Percentiles rank a stretch among this genome's conserved stretches.
phyloP scores from a whole-genome alignment of 345 rosid genomes.

The Gynandropsis gynandra region DNA sequence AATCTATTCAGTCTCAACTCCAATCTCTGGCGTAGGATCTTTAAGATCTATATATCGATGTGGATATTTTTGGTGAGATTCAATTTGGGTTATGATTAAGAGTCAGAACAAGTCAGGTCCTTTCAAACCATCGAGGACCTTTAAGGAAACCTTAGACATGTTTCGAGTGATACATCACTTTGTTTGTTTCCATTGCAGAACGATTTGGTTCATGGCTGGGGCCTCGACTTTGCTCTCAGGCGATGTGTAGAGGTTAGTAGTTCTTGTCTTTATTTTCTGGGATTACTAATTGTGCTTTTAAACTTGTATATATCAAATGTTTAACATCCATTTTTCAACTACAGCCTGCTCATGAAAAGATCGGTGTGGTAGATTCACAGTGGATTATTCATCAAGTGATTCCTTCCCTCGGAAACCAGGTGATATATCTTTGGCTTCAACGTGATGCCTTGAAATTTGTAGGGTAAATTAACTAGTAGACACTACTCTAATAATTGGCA shows the following conservation, averaged over 20 bases:
- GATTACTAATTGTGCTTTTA: no score
- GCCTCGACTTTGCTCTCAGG: conserved; percentile 92
- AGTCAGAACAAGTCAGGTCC: no score
- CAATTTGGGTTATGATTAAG: no score
- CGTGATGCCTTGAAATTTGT: no score
- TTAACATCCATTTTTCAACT: neutral
- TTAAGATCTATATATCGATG: no score
- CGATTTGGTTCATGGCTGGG: conserved; percentile 99
- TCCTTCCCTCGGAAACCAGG: conserved; percentile 84
- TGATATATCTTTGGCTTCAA: conserved; percentile 16
- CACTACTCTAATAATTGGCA: neutral
- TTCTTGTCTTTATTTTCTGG: conserved; percentile 4
- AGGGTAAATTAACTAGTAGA: no score
- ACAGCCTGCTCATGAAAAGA: conserved; percentile 89
- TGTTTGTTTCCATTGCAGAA: conserved; percentile 39
- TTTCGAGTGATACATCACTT: conserved; percentile 6
- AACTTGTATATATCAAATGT: no score
- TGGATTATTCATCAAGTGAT: conserved; percentile 94
- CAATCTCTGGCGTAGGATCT: no score
- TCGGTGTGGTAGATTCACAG: conserved; percentile 91
- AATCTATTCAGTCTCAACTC: no score
- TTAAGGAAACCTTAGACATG: no score
- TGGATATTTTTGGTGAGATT: no score
- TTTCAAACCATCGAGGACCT: no score
- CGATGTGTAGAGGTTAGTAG: conserved; percentile 66